Conservation (phyloP, 805 yeast species). For the Starmerella bombi region DNA sequence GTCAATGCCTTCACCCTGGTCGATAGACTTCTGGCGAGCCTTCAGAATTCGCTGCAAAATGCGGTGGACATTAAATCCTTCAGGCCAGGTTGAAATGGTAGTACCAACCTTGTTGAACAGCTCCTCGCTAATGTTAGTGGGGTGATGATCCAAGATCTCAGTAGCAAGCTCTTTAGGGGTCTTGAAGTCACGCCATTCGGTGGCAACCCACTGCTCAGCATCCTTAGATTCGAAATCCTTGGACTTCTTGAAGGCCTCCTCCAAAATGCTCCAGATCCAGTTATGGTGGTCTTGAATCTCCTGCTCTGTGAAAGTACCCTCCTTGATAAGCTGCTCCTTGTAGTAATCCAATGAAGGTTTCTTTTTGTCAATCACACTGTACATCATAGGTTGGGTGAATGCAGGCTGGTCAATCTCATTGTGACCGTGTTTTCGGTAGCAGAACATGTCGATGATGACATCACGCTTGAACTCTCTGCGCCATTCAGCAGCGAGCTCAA, state of each 20-base stretch:
- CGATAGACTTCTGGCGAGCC: conserved; percentile 74
- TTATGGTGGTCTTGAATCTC: conserved; percentile 92
- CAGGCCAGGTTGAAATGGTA: conserved; percentile 72
- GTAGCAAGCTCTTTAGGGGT: conserved; percentile 94
- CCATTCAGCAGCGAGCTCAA: conserved; percentile 97
- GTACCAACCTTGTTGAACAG: conserved; percentile 66
- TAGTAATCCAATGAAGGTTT: conserved; percentile 78
- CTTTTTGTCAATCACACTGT: conserved; percentile 78
- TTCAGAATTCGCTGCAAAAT: conserved; percentile 89
- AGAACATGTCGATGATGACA: conserved; percentile 91
- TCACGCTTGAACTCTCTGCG: conserved; percentile 93
- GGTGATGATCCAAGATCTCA: conserved; percentile 88
- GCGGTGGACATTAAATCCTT: conserved; percentile 76
- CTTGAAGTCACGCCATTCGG: conserved; percentile 98
- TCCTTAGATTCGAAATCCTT: conserved; percentile 89
- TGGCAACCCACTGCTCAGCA: conserved; percentile 79
- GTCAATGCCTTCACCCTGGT: conserved; percentile 86
- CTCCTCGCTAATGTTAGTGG: conserved; percentile 73
- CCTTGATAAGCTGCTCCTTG: conserved; percentile 61
- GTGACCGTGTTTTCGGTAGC: conserved; percentile 98
- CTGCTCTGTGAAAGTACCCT: conserved; percentile 77
- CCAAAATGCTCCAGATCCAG: conserved; percentile 94
- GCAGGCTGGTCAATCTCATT: conserved; percentile 99
- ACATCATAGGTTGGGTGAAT: conserved; percentile 98
- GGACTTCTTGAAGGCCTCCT: conserved; percentile 76